Evolutionary conservation across 495 filamentous ascomycete genomes (phyloP).

Genomic region (Penicillium steckii): DNA sequence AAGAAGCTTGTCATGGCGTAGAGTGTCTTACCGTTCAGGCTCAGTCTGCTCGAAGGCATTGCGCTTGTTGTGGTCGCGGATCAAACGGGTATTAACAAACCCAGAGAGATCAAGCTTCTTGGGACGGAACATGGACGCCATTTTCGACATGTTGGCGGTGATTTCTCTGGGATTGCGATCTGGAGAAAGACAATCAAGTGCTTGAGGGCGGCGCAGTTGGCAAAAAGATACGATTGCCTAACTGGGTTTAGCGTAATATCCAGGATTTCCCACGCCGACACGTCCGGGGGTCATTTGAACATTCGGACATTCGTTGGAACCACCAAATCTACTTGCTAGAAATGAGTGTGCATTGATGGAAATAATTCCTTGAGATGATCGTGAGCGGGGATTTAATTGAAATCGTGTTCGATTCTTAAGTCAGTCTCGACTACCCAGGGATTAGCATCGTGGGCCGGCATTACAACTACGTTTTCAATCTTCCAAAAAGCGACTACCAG

Average conservation of each 20-base stretch:
- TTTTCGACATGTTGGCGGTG: constrained; percentile 24
- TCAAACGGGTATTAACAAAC: constrained; percentile 76
- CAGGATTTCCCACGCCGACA: constrained; percentile 14
- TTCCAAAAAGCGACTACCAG: neutral
- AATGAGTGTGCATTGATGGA: no score
- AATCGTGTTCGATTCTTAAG: no score
- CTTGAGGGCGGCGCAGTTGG: constrained; percentile 21
- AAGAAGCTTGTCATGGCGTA: neutral
- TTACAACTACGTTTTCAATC: neutral
- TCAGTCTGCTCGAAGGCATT: constrained; percentile 86
- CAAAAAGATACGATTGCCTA: constrained; percentile 22
- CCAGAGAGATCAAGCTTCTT: constrained; percentile 86
- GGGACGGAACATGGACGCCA: constrained; percentile 67
- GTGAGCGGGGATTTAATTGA: no score
- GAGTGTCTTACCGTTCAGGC: constrained; percentile 66
- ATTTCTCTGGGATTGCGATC: neutral
- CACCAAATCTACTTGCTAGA: no score
- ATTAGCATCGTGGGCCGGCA: neutral
- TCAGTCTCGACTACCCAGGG: neutral
- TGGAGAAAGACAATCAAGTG: constrained; percentile 2
- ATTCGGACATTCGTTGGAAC: no score
- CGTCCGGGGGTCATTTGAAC: neutral
- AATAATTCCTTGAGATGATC: no score
- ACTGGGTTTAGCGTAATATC: constrained; percentile 34
- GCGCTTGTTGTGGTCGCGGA: constrained; percentile 93